phyloP scores from a whole-genome alignment of 2,329 filamentous ascomycete species.

The Penicillium occitanis region DNA sequence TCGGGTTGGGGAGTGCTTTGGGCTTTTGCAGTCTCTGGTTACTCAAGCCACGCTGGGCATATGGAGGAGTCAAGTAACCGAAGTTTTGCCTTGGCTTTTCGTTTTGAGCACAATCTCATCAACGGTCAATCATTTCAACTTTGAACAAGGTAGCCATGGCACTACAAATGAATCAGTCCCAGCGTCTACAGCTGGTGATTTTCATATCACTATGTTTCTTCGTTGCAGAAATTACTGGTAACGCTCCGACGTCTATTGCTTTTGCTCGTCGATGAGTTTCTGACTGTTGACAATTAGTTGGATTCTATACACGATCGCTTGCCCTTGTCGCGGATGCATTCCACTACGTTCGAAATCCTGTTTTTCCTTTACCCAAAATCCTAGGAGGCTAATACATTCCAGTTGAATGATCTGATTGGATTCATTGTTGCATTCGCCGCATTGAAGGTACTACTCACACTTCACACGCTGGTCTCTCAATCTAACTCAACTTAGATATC shows the following conservation, averaged over 20 bases:
- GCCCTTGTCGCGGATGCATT: slow-evolving; percentile 76
- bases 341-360: slow-evolving; percentile 60
- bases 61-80: neutral
- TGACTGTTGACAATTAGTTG: slow-evolving; percentile 46
- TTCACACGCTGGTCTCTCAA: neutral
- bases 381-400: neutral
- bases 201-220: slow-evolving; percentile 51
- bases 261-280: neutral
- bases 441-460: slow-evolving; percentile 51
- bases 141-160: neutral
- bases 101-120: neutral
- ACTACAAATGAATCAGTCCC: neutral
- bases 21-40: neutral
- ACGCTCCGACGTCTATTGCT: neutral
- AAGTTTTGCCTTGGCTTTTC: neutral
- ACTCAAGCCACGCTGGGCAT: slow-evolving; percentile 1
- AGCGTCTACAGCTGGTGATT: slow-evolving; percentile 40
- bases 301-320: slow-evolving; percentile 69
- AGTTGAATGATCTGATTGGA: slow-evolving; percentile 66
- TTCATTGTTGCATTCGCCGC: slow-evolving; percentile 67
- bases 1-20: neutral
- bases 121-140: neutral
- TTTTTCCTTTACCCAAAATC: slow-evolving; percentile 17
- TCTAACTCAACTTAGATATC: slow-evolving; percentile 1
- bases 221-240: slow-evolving; percentile 48